Conservation (phyloP, 495 filamentous ascomycete species). For the Collariella sp. region DNA sequence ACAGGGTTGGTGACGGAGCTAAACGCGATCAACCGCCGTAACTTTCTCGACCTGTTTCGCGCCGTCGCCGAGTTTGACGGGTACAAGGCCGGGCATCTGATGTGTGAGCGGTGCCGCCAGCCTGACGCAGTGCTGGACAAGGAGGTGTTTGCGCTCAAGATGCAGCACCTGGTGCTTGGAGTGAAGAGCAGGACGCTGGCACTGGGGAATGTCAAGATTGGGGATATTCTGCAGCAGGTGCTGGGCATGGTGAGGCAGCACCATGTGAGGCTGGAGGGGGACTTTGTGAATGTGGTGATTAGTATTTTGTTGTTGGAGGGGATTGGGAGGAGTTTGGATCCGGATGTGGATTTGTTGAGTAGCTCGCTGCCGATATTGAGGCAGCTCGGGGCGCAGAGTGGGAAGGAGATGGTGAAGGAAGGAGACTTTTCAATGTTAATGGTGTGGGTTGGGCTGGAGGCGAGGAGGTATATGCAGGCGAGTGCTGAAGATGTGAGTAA, state of each 20-base stretch:
- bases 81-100: slow-evolving; percentile 86
- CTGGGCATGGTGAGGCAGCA: slow-evolving; percentile 85
- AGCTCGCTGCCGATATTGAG: slow-evolving; percentile 88
- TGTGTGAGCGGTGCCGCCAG: slow-evolving; percentile 90
- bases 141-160: slow-evolving; percentile 87
- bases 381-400: slow-evolving; percentile 71
- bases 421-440: slow-evolving; percentile 91
- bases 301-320: slow-evolving; percentile 90
- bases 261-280: slow-evolving; percentile 91
- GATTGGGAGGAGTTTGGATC: slow-evolving; percentile 81
- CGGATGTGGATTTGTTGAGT: slow-evolving; percentile 73
- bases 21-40: slow-evolving; percentile 72
- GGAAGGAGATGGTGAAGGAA: slow-evolving; percentile 54
- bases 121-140: slow-evolving; percentile 78
- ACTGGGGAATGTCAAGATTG: slow-evolving; percentile 91
- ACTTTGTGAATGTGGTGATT: slow-evolving; percentile 98
- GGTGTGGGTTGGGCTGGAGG: slow-evolving; percentile 88
- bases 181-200: slow-evolving; percentile 89
- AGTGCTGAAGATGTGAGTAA: slow-evolving; percentile 72
- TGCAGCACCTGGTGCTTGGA: slow-evolving; percentile 88
- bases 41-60: slow-evolving; percentile 95
- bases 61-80: slow-evolving; percentile 96
- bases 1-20: slow-evolving; percentile 93
- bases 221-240: slow-evolving; percentile 85
- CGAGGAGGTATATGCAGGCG: slow-evolving; percentile 76